Conservation (phyloP, 257 asterid species). For the Haberlea rhodopensis region DNA sequence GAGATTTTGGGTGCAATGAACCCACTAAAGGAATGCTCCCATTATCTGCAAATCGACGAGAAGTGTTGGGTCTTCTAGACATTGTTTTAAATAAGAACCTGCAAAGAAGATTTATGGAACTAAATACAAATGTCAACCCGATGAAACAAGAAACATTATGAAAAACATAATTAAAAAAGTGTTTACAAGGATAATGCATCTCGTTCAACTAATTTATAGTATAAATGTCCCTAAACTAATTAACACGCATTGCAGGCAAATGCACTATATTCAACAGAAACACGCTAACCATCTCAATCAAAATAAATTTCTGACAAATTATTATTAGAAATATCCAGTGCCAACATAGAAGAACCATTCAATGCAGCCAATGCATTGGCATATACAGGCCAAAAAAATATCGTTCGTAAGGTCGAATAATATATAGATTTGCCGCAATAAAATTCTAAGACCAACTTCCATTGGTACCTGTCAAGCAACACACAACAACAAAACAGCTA, state of each 20-base stretch:
- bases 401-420: not conserved
- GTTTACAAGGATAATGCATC: too few relatives aligned
- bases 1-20: conserved; percentile 73
- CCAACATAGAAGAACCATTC: not conserved
- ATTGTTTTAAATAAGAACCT: conserved; percentile 38
- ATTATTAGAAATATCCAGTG: not conserved
- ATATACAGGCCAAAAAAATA: not conserved
- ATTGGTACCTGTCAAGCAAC: not conserved
- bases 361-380: not conserved
- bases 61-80: conserved; percentile 76
- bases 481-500: not conserved
- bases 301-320: not conserved
- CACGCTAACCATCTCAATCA: not conserved
- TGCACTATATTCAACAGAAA: not conserved
- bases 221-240: too few relatives aligned
- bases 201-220: not conserved
- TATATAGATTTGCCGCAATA: not conserved
- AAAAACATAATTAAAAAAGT: not conserved
- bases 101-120: conserved; percentile 24
- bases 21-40: conserved; percentile 74
- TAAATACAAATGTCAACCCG: conserved; percentile 16
- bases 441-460: not conserved
- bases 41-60: conserved; percentile 67
- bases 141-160: conserved; percentile 12
- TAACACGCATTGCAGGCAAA: too few relatives aligned